These are phyloP conservation scores for Stephania japonica DNA, from an alignment of 164 flowering plant genomes.

Conservation along the genomic window DNA sequence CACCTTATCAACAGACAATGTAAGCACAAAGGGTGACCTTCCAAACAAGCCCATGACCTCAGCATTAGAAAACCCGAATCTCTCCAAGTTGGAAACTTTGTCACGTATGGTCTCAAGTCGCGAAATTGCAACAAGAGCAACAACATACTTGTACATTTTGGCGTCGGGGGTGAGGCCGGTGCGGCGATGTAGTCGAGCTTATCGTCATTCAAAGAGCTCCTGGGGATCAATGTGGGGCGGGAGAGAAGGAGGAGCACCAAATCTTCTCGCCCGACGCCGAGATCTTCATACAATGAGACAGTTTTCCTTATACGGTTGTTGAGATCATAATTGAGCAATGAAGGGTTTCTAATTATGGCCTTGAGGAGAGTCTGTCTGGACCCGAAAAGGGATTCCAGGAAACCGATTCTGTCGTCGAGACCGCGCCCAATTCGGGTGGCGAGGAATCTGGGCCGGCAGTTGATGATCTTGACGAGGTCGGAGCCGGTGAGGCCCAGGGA, in stretches of 20 bases:
- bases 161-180: not conserved
- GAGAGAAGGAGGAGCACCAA: constrained; percentile 3
- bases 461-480: constrained; percentile 5
- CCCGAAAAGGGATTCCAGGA: constrained; percentile 3
- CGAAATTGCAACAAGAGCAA: not conserved
- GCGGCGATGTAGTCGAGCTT: not conserved
- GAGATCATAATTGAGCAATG: not conserved
- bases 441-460: constrained; percentile 3
- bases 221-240: constrained; percentile 2
- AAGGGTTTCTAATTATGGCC: constrained; percentile 3
- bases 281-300: not conserved
- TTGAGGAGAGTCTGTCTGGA: constrained; percentile 1
- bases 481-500: not conserved
- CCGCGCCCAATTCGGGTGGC: not conserved
- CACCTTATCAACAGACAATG: not conserved
- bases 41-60: constrained; percentile 2
- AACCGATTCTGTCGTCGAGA: not conserved
- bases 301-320: not conserved
- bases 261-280: not conserved
- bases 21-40: not conserved
- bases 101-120: constrained; percentile 4
- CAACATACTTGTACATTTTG: constrained; percentile 5
- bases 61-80: constrained; percentile 1
- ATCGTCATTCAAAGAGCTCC: constrained; percentile 3
- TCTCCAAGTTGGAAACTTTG: constrained; percentile 3